Percentiles rank a stretch among this genome's conserved stretches.
Conservation (phyloP, 257 asterid species). For the Solanum sejunctum region DNA sequence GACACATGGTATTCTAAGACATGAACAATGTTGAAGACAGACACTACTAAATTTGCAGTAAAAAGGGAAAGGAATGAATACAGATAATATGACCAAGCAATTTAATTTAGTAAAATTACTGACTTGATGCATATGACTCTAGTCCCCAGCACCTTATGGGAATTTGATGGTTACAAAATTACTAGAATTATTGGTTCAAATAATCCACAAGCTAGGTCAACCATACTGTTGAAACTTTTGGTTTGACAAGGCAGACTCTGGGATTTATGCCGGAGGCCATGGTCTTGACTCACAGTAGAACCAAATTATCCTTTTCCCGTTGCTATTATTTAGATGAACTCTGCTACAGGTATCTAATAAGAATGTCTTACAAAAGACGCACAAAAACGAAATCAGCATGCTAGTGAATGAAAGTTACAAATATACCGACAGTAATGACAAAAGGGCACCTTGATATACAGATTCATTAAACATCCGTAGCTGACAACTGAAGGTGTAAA, state of each 20-base stretch:
- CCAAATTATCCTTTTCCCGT: background rate
- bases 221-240: background rate
- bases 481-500: conserved; percentile 73
- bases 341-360: background rate
- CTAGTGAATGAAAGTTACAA: background rate
- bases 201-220: background rate
- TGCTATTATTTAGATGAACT: background rate
- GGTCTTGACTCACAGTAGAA: background rate
- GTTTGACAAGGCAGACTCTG: background rate
- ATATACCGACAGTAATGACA: background rate
- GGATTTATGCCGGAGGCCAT: background rate
- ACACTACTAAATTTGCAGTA: background rate
- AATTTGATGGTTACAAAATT: background rate
- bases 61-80: background rate
- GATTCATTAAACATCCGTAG: conserved; percentile 91
- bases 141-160: background rate
- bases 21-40: background rate
- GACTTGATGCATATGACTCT: background rate
- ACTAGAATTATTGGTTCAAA: background rate
- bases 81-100: background rate
- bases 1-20: background rate
- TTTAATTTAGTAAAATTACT: background rate
- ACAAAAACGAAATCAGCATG: background rate
- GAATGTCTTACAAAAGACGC: background rate
- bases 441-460: conserved; percentile 64